These are phyloP conservation scores for Paramecium tetraurelia DNA, from an alignment of 73 alveolate genomes.

Conservation along the genomic window DNA sequence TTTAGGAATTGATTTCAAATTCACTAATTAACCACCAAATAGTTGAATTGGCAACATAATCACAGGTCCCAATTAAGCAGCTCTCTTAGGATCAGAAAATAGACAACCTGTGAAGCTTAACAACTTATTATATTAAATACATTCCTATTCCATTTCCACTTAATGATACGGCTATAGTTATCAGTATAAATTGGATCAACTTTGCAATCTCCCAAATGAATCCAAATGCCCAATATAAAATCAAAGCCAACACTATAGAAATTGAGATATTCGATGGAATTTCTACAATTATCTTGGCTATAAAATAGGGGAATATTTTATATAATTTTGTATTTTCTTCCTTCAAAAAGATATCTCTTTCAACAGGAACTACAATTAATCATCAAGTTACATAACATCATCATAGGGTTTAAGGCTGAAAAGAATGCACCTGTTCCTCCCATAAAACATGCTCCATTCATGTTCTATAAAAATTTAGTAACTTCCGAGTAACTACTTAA, in stretches of 20 bases:
- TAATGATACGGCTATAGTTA: conserved; percentile 4
- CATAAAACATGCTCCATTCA: conserved; percentile 1
- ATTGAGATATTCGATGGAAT: conserved; percentile 18
- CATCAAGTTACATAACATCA: not conserved
- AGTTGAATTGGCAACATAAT: not conserved
- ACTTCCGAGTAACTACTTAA: not conserved
- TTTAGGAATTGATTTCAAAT: not conserved
- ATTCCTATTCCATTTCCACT: conserved; percentile 55
- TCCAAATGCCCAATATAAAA: not conserved
- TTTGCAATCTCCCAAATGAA: not conserved
- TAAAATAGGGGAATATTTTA: conserved; percentile 26
- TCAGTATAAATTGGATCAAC: not conserved
- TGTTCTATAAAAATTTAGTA: not conserved
- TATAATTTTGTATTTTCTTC: conserved; percentile 53
- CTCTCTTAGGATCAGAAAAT: conserved; percentile 30
- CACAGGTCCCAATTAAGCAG: not conserved
- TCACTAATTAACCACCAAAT: conserved; percentile 19
- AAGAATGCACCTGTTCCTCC: conserved; percentile 29
- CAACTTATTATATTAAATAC: not conserved
- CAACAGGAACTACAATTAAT: conserved; percentile 25
- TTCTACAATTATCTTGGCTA: conserved; percentile 7
- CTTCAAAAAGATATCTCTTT: conserved; percentile 50
- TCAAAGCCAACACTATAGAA: not conserved
- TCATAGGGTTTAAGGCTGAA: conserved; percentile 19
- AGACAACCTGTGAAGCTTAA: conserved; percentile 15